Percentiles rank a stretch among this genome's conserved stretches.
phyloP scores from a whole-genome alignment of 2,329 filamentous ascomycete genomes.

The Xylogone sp. region DNA sequence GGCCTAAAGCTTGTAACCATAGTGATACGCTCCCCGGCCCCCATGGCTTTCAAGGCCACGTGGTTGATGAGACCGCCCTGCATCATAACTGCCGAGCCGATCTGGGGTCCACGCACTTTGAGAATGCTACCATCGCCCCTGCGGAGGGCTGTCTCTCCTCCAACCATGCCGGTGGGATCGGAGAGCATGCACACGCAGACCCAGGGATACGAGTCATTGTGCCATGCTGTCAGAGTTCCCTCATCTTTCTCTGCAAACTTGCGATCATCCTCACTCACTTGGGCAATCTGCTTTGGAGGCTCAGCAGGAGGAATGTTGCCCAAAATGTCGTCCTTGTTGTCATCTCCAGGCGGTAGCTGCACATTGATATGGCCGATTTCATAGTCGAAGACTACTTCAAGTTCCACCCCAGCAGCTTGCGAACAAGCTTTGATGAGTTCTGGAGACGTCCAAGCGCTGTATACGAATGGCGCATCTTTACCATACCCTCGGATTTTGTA shows the following conservation, averaged over 20 bases:
- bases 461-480: slow-evolving; percentile 2
- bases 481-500: not conserved
- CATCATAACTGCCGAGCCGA: slow-evolving; percentile 31
- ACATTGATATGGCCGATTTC: slow-evolving; percentile 54
- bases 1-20: slow-evolving; percentile 36
- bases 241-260: not conserved
- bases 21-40: slow-evolving; percentile 33
- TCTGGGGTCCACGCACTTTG: slow-evolving; percentile 32
- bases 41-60: slow-evolving; percentile 29
- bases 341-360: slow-evolving; percentile 25
- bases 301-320: slow-evolving; percentile 5
- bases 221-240: slow-evolving; percentile 30
- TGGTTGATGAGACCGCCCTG: slow-evolving; percentile 37
- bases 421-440: slow-evolving; percentile 46
- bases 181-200: slow-evolving; percentile 43
- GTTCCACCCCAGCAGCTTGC: slow-evolving; percentile 48
- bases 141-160: slow-evolving; percentile 52
- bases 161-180: slow-evolving; percentile 37
- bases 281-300: not conserved
- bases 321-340: slow-evolving; percentile 7
- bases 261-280: slow-evolving; percentile 10
- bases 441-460: slow-evolving; percentile 52
- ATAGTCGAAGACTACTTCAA: slow-evolving; percentile 46
- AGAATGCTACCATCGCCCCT: slow-evolving; percentile 39
- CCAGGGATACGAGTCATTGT: slow-evolving; percentile 40